A percentile compares a stretch with the other conserved stretches of the same genome.
These are phyloP conservation scores for Penicillium steckii DNA, from an alignment of 495 filamentous ascomycete genomes.

Conservation along the genomic window DNA sequence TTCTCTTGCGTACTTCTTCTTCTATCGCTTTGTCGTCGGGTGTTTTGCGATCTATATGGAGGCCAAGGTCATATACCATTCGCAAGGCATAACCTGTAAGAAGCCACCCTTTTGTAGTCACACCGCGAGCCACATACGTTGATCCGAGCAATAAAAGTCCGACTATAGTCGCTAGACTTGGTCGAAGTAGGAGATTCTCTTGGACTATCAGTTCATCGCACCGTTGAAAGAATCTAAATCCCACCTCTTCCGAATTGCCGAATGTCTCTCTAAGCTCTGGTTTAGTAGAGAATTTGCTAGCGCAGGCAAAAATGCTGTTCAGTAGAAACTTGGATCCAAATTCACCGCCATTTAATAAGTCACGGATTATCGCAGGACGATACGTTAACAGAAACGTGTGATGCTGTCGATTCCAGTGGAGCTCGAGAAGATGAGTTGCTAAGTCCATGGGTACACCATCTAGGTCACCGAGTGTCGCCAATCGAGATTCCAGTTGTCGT, in stretches of 20 bases:
- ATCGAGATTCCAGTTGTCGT: not conserved
- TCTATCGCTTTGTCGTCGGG: constrained; percentile 17
- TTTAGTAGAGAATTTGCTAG: constrained; percentile 28
- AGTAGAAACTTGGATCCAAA: constrained; percentile 37
- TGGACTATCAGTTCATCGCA: constrained; percentile 21
- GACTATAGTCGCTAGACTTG: constrained; percentile 26
- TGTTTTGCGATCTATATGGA: constrained; percentile 23
- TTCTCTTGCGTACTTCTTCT: constrained; percentile 34
- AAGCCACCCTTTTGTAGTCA: constrained; percentile 30
- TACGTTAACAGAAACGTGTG: constrained; percentile 33
- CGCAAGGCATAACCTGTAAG: constrained; percentile 33
- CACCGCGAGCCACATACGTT: constrained; percentile 22
- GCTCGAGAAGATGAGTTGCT: constrained; percentile 13
- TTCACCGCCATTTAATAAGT: constrained; percentile 29
- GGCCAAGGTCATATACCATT: constrained; percentile 38
- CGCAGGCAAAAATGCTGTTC: constrained; percentile 37
- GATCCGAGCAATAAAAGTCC: constrained; percentile 24
- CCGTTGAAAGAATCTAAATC: constrained; percentile 20
- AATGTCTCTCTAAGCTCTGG: constrained; percentile 25
- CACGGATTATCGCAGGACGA: constrained; percentile 37
- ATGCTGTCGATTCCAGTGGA: constrained; percentile 34
- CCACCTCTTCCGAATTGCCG: constrained; percentile 9
- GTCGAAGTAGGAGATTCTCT: constrained; percentile 13
- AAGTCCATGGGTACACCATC: constrained; percentile 4
- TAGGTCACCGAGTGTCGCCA: not conserved